Evolutionary conservation across 306 rosid genomes (phyloP).

Genomic region (Trifolium fragiferum): DNA sequence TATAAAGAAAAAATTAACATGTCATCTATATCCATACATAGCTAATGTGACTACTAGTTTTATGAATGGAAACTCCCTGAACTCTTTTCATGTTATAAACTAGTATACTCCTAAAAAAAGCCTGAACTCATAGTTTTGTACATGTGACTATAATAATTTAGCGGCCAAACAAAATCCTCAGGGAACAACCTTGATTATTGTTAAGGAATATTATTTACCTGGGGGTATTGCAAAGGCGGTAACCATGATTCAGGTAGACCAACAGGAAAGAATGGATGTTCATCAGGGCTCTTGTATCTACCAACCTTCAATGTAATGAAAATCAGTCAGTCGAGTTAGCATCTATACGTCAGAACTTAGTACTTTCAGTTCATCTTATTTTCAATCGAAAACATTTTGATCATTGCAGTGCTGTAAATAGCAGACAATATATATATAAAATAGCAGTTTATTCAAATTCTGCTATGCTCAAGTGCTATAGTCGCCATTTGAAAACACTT

Average conservation of each 20-base stretch:
- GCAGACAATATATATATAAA: neutral
- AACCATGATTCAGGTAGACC: slow-evolving; percentile 74
- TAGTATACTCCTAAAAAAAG: slow-evolving; percentile 25
- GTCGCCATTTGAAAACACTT: neutral
- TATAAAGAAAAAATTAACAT: slow-evolving; percentile 2
- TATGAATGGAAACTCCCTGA: neutral
- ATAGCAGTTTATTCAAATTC: neutral
- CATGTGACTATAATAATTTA: slow-evolving; percentile 7
- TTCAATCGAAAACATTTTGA: slow-evolving; percentile 21
- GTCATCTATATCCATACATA: neutral
- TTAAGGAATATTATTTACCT: slow-evolving; percentile 54
- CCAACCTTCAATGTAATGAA: slow-evolving; percentile 64
- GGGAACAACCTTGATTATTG: slow-evolving; percentile 29
- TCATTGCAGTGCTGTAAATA: neutral
- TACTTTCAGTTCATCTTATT: neutral
- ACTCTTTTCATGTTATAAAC: slow-evolving; percentile 14
- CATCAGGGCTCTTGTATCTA: slow-evolving; percentile 93
- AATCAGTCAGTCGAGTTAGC: slow-evolving; percentile 31
- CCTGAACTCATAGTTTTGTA: slow-evolving; percentile 9
- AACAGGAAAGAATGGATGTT: slow-evolving; percentile 85
- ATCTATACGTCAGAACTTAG: neutral
- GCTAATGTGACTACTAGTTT: neutral
- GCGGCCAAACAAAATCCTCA: slow-evolving; percentile 21
- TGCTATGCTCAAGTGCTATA: neutral
- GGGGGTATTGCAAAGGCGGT: slow-evolving; percentile 85